Evolutionary conservation across 164 flowering plant species (phyloP).

Genomic region (Nymphaea thermarum): DNA sequence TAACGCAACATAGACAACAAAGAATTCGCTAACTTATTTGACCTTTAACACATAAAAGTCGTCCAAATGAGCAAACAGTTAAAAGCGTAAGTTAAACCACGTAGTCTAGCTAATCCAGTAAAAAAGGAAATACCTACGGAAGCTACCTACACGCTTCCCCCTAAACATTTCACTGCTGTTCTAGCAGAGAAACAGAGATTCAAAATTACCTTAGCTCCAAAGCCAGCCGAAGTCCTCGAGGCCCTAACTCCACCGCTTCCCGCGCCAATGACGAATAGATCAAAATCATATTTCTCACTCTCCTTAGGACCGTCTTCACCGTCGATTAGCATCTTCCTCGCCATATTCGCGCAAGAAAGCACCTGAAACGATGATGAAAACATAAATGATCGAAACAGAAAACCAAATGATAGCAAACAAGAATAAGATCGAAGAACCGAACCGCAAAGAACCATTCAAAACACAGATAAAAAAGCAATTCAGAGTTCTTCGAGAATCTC

Average conservation of each 20-base stretch:
- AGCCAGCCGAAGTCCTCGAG: constrained; percentile 67
- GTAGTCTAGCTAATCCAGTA: too few species aligned
- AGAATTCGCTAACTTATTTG: too few species aligned
- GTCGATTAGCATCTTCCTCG: constrained; percentile 80
- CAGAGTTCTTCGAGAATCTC: not conserved
- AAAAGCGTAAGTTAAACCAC: too few species aligned
- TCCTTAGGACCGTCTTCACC: constrained; percentile 30
- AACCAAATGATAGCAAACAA: not conserved
- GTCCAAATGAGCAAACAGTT: too few species aligned
- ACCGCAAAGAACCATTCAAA: too few species aligned
- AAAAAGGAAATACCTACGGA: too few species aligned
- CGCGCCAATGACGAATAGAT: constrained; percentile 90
- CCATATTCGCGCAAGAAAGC: constrained; percentile 18
- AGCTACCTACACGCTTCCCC: too few species aligned
- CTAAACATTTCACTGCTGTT: too few species aligned
- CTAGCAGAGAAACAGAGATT: not conserved
- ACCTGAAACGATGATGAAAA: not conserved
- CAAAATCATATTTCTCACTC: constrained; percentile 54
- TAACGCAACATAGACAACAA: too few species aligned
- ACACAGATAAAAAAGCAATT: too few species aligned
- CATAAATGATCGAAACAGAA: not conserved
- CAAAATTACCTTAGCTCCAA: constrained; percentile 65
- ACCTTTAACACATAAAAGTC: too few species aligned
- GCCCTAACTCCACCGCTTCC: constrained; percentile 99
- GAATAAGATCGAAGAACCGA: too few species aligned